These are phyloP conservation scores for Thraustochytrium sp. DNA, from an alignment of 352 stramenopile genomes.

Conservation along the genomic window DNA sequence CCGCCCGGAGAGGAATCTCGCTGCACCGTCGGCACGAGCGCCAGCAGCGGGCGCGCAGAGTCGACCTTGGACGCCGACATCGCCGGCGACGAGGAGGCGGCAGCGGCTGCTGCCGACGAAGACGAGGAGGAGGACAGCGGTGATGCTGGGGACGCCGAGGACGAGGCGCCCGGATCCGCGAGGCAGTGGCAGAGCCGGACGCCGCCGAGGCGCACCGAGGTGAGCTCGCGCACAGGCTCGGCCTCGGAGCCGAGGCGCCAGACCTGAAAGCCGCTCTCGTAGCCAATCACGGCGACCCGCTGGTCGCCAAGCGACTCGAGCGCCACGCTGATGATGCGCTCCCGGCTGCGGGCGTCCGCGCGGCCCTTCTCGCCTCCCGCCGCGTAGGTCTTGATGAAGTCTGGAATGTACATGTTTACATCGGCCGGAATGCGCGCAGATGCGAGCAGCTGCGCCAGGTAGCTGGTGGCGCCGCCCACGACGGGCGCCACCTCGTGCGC, in stretches of 20 bases:
- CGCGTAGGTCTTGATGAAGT: conserved; percentile 28
- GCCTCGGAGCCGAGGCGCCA: background rate
- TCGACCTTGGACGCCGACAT: background rate
- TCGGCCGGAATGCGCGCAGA: background rate
- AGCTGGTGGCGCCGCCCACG: background rate
- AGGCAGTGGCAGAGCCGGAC: conserved; percentile 10
- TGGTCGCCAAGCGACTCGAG: background rate
- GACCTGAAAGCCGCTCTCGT: conserved; percentile 26
- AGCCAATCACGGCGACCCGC: background rate
- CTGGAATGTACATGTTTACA: conserved; percentile 26
- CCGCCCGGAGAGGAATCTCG: too few species aligned
- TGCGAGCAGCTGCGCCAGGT: background rate
- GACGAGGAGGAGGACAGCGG: too few species aligned
- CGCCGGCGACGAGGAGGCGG: background rate
- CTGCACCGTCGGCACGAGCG: background rate
- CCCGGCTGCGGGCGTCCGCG: background rate
- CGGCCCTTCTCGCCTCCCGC: background rate
- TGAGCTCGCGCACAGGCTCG: background rate
- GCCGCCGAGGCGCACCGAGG: background rate
- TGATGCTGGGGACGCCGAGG: too few species aligned
- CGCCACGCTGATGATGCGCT: background rate
- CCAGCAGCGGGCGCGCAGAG: background rate
- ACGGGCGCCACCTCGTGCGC: background rate
- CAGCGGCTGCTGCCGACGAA: too few species aligned
- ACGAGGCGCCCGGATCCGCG: background rate